These are phyloP conservation scores for Caryopteris hybrid DNA, from an alignment of 305 asterid species.

Conservation along the genomic window DNA sequence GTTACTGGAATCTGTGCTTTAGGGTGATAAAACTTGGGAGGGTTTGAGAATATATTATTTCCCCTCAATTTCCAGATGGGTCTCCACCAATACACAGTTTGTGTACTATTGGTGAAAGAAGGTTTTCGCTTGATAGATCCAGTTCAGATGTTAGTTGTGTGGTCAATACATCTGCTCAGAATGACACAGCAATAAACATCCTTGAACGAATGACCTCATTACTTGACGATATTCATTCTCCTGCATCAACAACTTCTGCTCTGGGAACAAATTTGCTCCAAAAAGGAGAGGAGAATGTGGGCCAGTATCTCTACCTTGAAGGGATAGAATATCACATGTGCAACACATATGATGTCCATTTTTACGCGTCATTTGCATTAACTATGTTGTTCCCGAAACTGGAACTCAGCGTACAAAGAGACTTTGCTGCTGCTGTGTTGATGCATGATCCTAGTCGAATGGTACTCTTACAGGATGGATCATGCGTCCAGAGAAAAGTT, in stretches of 20 bases:
- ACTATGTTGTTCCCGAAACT: conserved; percentile 76
- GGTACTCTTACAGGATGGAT: conserved; percentile 60
- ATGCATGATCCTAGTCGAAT: conserved; percentile 86
- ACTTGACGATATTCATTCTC: conserved; percentile 58
- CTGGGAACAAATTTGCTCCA: conserved; percentile 67
- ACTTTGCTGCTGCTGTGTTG: conserved; percentile 92
- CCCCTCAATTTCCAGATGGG: conserved; percentile 56
- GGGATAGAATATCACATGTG: conserved; percentile 96
- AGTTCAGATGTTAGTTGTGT: conserved; percentile 18
- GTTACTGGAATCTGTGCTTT: conserved; percentile 18
- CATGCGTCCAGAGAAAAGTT: conserved; percentile 55
- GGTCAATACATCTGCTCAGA: conserved; percentile 28
- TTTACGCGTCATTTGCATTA: conserved; percentile 81
- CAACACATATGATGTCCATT: conserved; percentile 92
- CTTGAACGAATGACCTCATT: conserved; percentile 75
- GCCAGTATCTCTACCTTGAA: conserved; percentile 92
- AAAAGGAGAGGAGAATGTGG: conserved; percentile 76
- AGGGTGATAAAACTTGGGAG: conserved; percentile 13
- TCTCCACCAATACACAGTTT: conserved; percentile 67
- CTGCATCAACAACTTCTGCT: conserved; percentile 57
- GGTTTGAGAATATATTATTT: conserved; percentile 3
- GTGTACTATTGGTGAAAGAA: conserved; percentile 46
- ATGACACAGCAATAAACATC: conserved; percentile 62
- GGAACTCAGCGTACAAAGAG: conserved; percentile 92
- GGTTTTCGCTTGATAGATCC: conserved; percentile 59